These are phyloP conservation scores for Aureobasidium zeae DNA, from an alignment of 2,329 filamentous ascomycete genomes.

Conservation along the genomic window DNA sequence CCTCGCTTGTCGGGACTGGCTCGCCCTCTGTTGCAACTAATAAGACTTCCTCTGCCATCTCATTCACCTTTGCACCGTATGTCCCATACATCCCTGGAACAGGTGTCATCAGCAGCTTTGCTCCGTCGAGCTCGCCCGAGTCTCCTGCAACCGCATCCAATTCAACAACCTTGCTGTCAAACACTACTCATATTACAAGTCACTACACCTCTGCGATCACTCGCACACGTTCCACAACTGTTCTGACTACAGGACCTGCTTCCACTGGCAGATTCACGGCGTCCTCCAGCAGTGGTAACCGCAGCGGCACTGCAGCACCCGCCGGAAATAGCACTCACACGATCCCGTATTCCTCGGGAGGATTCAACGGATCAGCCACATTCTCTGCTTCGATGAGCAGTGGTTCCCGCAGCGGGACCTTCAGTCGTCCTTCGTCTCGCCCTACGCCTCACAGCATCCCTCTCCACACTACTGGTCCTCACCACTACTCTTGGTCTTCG, in stretches of 20 bases:
- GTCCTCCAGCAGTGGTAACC: background rate
- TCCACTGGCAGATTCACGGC: background rate
- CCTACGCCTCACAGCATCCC: background rate
- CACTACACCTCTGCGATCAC: constrained; percentile 7
- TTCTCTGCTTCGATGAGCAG: background rate
- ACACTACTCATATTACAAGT: background rate
- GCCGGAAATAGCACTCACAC: background rate
- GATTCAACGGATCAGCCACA: background rate
- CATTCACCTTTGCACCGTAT: background rate
- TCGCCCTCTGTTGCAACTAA: background rate
- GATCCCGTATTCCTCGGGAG: background rate
- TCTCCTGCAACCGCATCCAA: constrained; percentile 4
- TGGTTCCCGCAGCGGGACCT: background rate
- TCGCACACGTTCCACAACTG: background rate
- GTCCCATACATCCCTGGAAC: constrained; percentile 6
- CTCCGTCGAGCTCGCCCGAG: constrained; percentile 3
- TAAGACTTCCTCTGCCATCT: background rate
- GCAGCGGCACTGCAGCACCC: background rate
- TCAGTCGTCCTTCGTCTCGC: background rate
- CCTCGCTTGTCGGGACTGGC: constrained; percentile 13
- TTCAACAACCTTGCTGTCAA: background rate
- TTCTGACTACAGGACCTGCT: background rate
- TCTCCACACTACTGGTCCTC: background rate
- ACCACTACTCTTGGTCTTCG: background rate
- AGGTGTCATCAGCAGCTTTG: background rate